Conservation (phyloP, 805 yeast species). For the Candida argentea region DNA sequence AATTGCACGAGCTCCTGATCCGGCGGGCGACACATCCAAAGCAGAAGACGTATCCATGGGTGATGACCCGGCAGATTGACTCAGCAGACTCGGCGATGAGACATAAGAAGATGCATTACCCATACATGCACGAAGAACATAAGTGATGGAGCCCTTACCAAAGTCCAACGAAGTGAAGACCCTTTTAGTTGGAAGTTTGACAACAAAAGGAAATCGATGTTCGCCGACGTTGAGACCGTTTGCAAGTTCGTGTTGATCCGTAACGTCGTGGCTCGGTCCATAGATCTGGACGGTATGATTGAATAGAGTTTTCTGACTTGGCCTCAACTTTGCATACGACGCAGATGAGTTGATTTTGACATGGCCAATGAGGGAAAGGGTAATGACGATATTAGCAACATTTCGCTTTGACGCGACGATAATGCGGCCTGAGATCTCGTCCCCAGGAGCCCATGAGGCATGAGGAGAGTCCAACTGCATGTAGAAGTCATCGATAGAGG, state of each 20-base stretch:
- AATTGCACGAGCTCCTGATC: not conserved
- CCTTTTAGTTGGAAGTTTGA: conserved; percentile 66
- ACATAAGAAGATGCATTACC: conserved; percentile 8
- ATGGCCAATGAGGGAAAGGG: conserved; percentile 45
- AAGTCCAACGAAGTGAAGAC: conserved; percentile 69
- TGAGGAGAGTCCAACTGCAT: conserved; percentile 69
- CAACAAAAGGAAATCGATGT: conserved; percentile 79
- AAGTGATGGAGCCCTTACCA: conserved; percentile 76
- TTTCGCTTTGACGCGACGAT: conserved; percentile 47
- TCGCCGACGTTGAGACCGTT: conserved; percentile 68
- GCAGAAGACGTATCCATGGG: not conserved
- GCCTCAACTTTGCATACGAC: conserved; percentile 45
- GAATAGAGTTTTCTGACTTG: conserved; percentile 42
- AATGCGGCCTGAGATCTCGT: conserved; percentile 55
- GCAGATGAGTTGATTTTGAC: conserved; percentile 44
- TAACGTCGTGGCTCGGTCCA: conserved; percentile 22
- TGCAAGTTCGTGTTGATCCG: conserved; percentile 11
- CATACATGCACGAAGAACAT: conserved; percentile 46
- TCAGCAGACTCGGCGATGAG: conserved; percentile 1
- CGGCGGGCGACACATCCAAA: not conserved
- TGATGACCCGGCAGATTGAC: not conserved
- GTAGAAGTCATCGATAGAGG: conserved; percentile 52
- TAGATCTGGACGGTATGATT: conserved; percentile 50
- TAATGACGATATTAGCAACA: conserved; percentile 41
- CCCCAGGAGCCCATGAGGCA: conserved; percentile 72